These are phyloP conservation scores for Echites panduratus DNA, from an alignment of 257 asterid species.

Conservation along the genomic window DNA sequence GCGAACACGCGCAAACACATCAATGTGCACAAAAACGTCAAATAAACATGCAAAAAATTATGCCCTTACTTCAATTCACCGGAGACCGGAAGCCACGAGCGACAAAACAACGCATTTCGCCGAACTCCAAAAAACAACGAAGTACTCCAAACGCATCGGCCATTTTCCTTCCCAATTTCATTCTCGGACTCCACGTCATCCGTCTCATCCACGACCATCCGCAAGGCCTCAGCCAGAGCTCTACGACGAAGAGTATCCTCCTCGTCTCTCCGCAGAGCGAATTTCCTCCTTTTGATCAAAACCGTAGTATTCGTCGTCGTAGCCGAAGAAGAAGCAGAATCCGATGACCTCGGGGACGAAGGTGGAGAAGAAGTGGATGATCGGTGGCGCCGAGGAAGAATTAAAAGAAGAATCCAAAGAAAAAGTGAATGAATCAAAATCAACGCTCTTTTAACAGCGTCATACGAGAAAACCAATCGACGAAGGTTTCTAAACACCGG, in stretches of 20 bases:
- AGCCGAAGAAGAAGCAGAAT: constrained; percentile 26
- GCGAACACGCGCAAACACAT: not conserved
- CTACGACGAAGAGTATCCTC: constrained; percentile 93
- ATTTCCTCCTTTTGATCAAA: constrained; percentile 41
- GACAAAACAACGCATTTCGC: constrained; percentile 80
- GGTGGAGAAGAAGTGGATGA: constrained; percentile 50
- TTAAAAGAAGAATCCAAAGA: constrained; percentile 66
- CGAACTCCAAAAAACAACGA: constrained; percentile 67
- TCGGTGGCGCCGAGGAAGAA: constrained; percentile 52
- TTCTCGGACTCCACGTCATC: constrained; percentile 5
- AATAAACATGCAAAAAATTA: not conserved
- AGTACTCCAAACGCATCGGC: constrained; percentile 58
- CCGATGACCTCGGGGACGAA: constrained; percentile 45
- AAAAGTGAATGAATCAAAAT: constrained; percentile 54
- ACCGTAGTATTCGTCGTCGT: constrained; percentile 23
- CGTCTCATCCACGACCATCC: constrained; percentile 39
- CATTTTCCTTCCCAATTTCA: constrained; percentile 16
- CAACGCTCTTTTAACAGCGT: constrained; percentile 34
- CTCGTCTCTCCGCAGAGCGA: constrained; percentile 66
- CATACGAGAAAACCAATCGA: constrained; percentile 52
- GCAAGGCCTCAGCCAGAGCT: constrained; percentile 83
- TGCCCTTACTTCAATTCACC: constrained; percentile 58
- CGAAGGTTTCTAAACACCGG: constrained; percentile 73
- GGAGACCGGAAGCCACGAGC: constrained; percentile 84
- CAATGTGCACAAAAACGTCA: not conserved